Conservation (phyloP, 257 asterid genomes). For the Hygrophila difformis region DNA sequence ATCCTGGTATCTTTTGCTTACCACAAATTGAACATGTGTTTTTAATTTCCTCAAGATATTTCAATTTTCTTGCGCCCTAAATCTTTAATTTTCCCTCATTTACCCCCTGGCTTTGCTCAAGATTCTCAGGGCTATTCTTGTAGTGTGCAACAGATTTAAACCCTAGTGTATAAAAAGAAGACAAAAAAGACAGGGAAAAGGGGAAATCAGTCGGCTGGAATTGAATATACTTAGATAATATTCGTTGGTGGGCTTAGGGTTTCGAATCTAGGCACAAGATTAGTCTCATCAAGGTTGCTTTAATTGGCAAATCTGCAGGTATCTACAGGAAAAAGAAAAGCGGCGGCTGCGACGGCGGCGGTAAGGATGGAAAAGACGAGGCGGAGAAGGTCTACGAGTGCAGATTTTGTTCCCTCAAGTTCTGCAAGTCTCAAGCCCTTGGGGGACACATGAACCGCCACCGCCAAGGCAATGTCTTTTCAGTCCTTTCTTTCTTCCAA, state of each 20-base stretch:
- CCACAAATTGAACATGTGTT: no score
- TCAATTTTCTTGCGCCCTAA: no score
- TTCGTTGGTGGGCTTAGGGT: conserved; percentile 5
- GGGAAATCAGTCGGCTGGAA: no score
- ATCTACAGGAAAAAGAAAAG: conserved; percentile 73
- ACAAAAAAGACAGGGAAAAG: no score
- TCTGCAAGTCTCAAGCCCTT: conserved; percentile 98
- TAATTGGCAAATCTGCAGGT: conserved; percentile 29
- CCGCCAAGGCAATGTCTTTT: conserved; percentile 62
- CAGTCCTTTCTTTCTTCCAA: not conserved
- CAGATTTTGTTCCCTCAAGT: conserved; percentile 98
- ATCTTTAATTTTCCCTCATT: no score
- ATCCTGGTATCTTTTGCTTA: no score
- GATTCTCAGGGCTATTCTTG: no score
- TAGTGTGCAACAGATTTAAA: not conserved
- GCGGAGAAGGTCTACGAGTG: conserved; percentile 69
- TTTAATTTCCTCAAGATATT: no score
- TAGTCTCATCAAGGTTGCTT: conserved; percentile 48
- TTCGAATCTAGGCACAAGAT: conserved; percentile 14
- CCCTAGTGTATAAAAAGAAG: no score
- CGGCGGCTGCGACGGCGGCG: conserved; percentile 68
- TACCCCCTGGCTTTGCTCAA: no score
- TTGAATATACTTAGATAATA: not conserved
- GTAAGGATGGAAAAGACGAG: conserved; percentile 42
- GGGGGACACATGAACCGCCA: conserved; percentile 99